These are phyloP conservation scores for Fomitopsis pulvina DNA, from an alignment of 768 basidiomycete genomes.

Conservation along the genomic window DNA sequence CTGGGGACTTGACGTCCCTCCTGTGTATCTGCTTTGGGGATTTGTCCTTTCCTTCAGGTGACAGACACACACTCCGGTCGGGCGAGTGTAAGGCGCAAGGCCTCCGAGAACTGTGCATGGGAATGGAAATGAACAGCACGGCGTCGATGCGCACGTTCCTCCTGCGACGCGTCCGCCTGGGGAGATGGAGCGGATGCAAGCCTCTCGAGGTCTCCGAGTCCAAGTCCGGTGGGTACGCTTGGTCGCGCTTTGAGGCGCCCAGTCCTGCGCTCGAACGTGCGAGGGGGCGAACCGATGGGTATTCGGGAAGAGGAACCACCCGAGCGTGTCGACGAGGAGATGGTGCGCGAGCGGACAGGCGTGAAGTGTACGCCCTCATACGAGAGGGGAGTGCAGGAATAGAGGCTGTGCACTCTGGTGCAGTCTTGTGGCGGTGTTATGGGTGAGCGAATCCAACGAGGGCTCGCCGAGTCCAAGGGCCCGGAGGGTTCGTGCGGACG, in stretches of 20 bases:
- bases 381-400: neutral
- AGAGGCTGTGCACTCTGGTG: neutral
- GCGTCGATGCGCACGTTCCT: constrained; percentile 3
- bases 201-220: neutral
- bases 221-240: neutral
- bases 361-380: constrained; percentile 1
- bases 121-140: constrained; percentile 2
- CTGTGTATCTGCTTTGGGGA: neutral
- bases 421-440: neutral
- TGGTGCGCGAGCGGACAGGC: constrained; percentile 1
- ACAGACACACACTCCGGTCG: neutral
- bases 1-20: neutral
- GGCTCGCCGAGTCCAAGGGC: neutral
- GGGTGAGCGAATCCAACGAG: neutral
- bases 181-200: constrained; percentile 1
- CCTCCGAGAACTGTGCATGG: constrained; percentile 2
- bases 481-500: too few relatives aligned
- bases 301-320: neutral
- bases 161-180: neutral
- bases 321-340: neutral
- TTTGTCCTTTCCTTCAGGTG: neutral
- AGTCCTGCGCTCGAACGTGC: neutral
- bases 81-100: neutral
- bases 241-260: neutral
- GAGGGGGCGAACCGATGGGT: constrained; percentile 2